Percentiles rank a stretch among this genome's conserved stretches.
phyloP scores from a whole-genome alignment of 129 eudicot species.

The Chrysanthemum lavandulifolium region DNA sequence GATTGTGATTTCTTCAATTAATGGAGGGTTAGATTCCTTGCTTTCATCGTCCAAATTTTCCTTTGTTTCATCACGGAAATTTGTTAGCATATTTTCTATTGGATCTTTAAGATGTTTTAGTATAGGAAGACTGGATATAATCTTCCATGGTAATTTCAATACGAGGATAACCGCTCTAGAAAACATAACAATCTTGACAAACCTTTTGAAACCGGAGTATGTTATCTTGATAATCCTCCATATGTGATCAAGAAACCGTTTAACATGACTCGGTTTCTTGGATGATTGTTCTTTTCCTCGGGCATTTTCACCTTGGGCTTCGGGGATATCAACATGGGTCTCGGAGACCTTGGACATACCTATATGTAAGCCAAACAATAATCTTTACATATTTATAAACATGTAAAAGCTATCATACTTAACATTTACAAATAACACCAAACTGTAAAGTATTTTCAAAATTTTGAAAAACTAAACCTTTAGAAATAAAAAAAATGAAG shows the following conservation, averaged over 20 bases:
- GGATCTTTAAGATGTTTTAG: constrained; percentile 36
- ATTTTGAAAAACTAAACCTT: too few species aligned
- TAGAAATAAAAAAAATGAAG: too few species aligned
- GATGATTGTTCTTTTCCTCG: neutral
- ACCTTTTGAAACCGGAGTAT: constrained; percentile 13
- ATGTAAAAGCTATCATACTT: too few species aligned
- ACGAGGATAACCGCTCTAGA: constrained; percentile 30
- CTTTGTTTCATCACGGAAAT: constrained; percentile 3
- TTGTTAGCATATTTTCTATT: constrained; percentile 10
- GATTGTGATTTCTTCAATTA: constrained; percentile 55
- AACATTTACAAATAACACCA: too few species aligned
- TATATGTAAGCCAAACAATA: neutral
- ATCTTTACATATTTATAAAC: too few species aligned
- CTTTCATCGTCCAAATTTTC: constrained; percentile 2
- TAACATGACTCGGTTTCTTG: constrained; percentile 1
- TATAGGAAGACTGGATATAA: constrained; percentile 49
- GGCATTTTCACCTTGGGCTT: neutral
- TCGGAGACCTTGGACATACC: neutral
- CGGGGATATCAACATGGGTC: neutral
- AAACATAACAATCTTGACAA: constrained; percentile 22
- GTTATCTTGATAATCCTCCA: constrained; percentile 6
- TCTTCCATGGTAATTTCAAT: constrained; percentile 37
- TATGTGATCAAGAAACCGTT: neutral
- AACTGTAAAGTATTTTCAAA: too few species aligned
- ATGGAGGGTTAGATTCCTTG: constrained; percentile 29